Percentiles rank a stretch among this genome's conserved stretches.
Evolutionary conservation across 2,329 filamentous ascomycete species (phyloP).

Genomic region (Alternaria arbusti): DNA sequence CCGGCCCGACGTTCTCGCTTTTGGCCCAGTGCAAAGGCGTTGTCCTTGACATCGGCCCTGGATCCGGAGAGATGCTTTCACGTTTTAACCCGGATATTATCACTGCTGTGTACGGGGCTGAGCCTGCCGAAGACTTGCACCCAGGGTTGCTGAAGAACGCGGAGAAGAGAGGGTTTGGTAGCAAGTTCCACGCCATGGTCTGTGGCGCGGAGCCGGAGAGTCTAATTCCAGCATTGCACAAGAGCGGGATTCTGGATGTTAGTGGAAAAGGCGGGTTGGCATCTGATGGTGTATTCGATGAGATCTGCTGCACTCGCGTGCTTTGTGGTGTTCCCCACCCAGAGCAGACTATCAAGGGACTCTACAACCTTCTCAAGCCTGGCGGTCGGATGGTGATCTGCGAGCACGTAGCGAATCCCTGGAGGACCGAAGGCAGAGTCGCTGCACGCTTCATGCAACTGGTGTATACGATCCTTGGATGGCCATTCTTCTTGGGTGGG

Average conservation of each 20-base stretch:
- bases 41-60: constrained; percentile 55
- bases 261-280: constrained; percentile 28
- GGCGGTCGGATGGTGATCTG: constrained; percentile 62
- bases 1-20: constrained; percentile 36
- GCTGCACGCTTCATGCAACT: constrained; percentile 55
- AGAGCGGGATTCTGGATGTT: constrained; percentile 49
- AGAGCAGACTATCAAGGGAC: constrained; percentile 52
- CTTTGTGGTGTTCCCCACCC: constrained; percentile 61
- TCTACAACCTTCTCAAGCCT: constrained; percentile 61
- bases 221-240: constrained; percentile 54
- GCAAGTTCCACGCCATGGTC: constrained; percentile 58
- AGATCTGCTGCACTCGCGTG: constrained; percentile 61
- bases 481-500: constrained; percentile 60
- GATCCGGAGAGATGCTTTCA: constrained; percentile 58
- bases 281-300: constrained; percentile 58
- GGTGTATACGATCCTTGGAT: constrained; percentile 55
- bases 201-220: constrained; percentile 56
- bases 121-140: constrained; percentile 60
- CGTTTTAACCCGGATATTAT: constrained; percentile 54
- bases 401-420: constrained; percentile 63
- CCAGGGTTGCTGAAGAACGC: constrained; percentile 51
- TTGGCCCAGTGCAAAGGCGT: constrained; percentile 37
- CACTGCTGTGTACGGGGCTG: constrained; percentile 60
- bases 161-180: constrained; percentile 49
- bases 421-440: constrained; percentile 54